Percentiles rank a stretch among this genome's conserved stretches.
Evolutionary conservation across 768 basidiomycete genomes (phyloP).

Genomic region (Galerina marginata): DNA sequence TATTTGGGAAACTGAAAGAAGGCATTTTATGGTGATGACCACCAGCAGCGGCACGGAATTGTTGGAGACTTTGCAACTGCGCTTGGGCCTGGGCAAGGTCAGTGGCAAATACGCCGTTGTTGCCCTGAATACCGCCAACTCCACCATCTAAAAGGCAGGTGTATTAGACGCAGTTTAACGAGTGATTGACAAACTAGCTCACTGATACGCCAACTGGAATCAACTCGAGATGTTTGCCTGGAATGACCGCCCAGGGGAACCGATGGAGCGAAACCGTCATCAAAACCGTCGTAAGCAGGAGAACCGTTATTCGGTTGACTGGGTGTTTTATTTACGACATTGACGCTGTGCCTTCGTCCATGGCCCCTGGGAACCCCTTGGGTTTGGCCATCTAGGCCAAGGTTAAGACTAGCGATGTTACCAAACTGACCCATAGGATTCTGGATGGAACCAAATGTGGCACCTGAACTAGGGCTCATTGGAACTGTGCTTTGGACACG

Average conservation of each 20-base stretch:
- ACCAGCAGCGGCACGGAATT: slow-evolving; percentile 94
- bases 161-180: slow-evolving; percentile 13
- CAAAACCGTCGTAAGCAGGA: slow-evolving; percentile 67
- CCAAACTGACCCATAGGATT: slow-evolving; percentile 74
- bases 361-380: slow-evolving; percentile 80
- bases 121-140: slow-evolving; percentile 69
- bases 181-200: slow-evolving; percentile 35
- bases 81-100: slow-evolving; percentile 97
- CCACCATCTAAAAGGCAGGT: slow-evolving; percentile 62
- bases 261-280: slow-evolving; percentile 79
- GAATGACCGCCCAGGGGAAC: slow-evolving; percentile 69
- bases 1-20: slow-evolving; percentile 97
- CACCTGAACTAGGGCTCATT: slow-evolving; percentile 51
- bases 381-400: slow-evolving; percentile 69
- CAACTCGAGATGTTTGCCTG: slow-evolving; percentile 74
- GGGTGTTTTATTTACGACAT: slow-evolving; percentile 80
- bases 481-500: slow-evolving; percentile 89
- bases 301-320: slow-evolving; percentile 53
- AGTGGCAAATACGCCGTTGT: slow-evolving; percentile 63
- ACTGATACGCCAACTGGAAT: slow-evolving; percentile 92
- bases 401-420: slow-evolving; percentile 51
- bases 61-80: slow-evolving; percentile 93
- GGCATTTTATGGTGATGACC: slow-evolving; percentile 97
- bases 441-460: slow-evolving; percentile 51
- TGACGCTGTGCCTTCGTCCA: slow-evolving; percentile 89